Conservation (phyloP, 257 asterid species). For the Capsicum pubescens region DNA sequence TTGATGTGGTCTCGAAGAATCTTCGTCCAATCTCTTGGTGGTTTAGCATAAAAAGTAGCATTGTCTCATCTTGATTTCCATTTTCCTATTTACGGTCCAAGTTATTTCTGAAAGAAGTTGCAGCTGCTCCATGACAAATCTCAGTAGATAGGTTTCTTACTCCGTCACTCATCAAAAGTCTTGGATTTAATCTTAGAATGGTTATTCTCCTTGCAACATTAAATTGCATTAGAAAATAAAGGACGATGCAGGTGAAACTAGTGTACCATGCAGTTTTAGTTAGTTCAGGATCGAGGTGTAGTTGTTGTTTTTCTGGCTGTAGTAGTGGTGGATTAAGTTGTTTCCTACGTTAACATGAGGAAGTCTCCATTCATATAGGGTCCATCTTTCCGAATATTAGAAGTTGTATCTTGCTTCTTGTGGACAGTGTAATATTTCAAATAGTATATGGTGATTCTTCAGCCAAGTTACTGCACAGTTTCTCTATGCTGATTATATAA, state of each 20-base stretch:
- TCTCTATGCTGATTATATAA: neutral
- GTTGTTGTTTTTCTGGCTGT: neutral
- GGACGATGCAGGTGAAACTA: neutral
- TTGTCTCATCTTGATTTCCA: neutral
- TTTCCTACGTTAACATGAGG: neutral
- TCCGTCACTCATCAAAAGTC: neutral
- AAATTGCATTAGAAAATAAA: neutral
- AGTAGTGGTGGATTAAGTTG: neutral
- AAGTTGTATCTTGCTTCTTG: neutral
- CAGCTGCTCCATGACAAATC: conserved; percentile 16
- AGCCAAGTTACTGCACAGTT: neutral
- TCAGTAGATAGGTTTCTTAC: conserved; percentile 2
- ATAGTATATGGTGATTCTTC: conserved; percentile 25
- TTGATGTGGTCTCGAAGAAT: neutral
- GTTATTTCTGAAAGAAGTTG: conserved; percentile 1
- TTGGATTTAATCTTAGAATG: neutral
- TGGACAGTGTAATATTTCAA: neutral
- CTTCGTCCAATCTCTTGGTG: neutral
- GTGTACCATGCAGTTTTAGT: neutral
- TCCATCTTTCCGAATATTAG: neutral
- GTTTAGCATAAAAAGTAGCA: conserved; percentile 14
- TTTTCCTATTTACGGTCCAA: neutral
- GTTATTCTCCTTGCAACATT: neutral
- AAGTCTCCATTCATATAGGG: neutral
- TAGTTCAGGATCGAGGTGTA: neutral